Conservation (phyloP, 495 filamentous ascomycete species). For the Chaetomidium leptoderma region DNA sequence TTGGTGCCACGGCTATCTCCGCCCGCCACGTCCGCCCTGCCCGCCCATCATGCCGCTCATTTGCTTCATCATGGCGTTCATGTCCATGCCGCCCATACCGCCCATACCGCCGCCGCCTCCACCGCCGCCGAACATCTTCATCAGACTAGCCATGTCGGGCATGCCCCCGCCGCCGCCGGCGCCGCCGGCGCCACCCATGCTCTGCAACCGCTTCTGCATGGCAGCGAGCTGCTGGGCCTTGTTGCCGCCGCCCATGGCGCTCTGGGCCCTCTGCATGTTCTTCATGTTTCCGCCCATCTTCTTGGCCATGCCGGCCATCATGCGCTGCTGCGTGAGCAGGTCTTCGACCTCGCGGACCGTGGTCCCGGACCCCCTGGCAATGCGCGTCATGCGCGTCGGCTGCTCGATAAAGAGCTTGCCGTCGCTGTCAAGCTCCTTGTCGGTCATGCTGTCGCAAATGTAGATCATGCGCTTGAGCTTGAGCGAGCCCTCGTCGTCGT, state of each 20-base stretch:
- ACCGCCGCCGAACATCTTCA: conserved; percentile 73
- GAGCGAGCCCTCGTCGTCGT: conserved; percentile 87
- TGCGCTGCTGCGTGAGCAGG: conserved; percentile 90
- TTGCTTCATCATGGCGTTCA: conserved; percentile 81
- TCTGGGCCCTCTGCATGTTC: conserved; percentile 91
- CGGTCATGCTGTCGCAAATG: conserved; percentile 97
- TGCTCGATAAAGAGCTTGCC: conserved; percentile 91
- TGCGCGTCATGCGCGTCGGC: conserved; percentile 88
- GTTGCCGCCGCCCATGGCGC: conserved; percentile 79
- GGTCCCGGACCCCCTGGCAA: conserved; percentile 85
- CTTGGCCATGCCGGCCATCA: conserved; percentile 99
- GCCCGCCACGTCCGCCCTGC: conserved; percentile 27
- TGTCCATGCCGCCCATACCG: conserved; percentile 68
- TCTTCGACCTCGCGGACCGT: conserved; percentile 94
- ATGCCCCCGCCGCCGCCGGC: conserved; percentile 47
- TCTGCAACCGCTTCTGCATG: conserved; percentile 91
- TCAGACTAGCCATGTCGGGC: conserved; percentile 77
- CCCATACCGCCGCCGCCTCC: conserved; percentile 41
- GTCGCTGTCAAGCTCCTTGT: conserved; percentile 88
- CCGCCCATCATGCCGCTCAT: conserved; percentile 59
- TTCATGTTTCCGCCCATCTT: conserved; percentile 95
- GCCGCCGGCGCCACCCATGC: conserved; percentile 66
- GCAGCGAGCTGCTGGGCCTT: conserved; percentile 92
- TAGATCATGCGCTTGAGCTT: conserved; percentile 98
- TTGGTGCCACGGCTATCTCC: conserved; percentile 17